Percentiles rank a stretch among this genome's conserved stretches.
Conservation (phyloP, 1,284 basidiomycete genomes). For the Trichosporon sp. region DNA sequence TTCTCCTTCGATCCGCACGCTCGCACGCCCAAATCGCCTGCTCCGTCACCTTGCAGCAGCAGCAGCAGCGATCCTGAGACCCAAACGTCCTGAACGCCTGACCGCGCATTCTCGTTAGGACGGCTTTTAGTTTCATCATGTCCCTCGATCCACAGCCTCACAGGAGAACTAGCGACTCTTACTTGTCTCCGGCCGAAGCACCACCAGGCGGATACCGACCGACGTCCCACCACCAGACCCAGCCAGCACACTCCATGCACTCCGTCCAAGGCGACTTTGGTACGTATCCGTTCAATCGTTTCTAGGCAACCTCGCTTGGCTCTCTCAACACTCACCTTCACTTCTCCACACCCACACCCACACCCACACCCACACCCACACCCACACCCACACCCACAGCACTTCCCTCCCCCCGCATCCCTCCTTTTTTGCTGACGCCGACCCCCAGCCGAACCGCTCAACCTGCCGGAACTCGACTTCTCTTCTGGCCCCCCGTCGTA, state of each 20-base stretch:
- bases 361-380: neutral
- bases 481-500: constrained; percentile 28
- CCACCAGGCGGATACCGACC: neutral
- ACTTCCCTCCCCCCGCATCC: too few species aligned
- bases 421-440: constrained; percentile 8
- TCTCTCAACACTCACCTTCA: neutral
- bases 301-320: neutral
- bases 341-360: neutral
- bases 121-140: neutral
- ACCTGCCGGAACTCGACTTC: constrained; percentile 28
- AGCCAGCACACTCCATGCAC: neutral
- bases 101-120: constrained; percentile 10
- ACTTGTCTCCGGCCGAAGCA: neutral
- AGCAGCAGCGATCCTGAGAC: neutral
- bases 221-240: neutral
- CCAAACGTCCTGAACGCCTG: neutral
- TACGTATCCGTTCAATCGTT: constrained; percentile 4
- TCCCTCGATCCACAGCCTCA: constrained; percentile 13
- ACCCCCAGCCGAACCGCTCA: constrained; percentile 24
- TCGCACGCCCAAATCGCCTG: neutral
- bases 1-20: constrained; percentile 1
- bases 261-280: neutral
- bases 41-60: neutral
- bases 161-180: constrained; percentile 3
- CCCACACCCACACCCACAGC: neutral